Evolutionary conservation across 2,329 filamentous ascomycete species (phyloP), one percentile per base, ranked within the genome.

Genomic region (Colletotrichum chlorophyti): DNA sequence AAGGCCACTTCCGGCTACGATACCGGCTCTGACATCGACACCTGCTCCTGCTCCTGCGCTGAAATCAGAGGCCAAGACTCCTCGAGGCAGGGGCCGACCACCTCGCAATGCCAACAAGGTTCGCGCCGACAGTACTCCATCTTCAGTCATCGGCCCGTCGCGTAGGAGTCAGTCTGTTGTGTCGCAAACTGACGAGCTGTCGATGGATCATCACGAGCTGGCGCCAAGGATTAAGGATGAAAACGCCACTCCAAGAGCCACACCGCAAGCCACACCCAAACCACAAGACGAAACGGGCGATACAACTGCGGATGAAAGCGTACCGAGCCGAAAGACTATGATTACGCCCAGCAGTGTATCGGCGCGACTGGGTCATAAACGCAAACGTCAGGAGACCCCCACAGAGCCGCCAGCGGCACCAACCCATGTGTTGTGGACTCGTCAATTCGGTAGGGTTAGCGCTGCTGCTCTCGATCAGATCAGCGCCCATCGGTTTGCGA

Each of bases 391-490:
- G 53, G 81, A 82, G 6, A 78, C 79, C 5, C 77, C 80, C 5
- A 65, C 70, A 68, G 62, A 81, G 70, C 53, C 53, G 14, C 81
- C 72, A 67, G 79, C 54, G 61, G 86, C 88, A 24, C 84, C 86
- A 19, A 85, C 84, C 8, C 83, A 91, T 55, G 89, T 93, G 5
- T 79, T 91, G 35, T 91, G 90, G 79, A 91, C 90, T 12, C 86
- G 90, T 43, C 88, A 89, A 43, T 89, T 94, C 67, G 84, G 88
- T 31, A 87, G 89, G 64, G 90, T 91, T 12, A 89, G 87, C 27
- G 84, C 83, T 4, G 88, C 88, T 5, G 87, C 91, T 11, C 80
- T 93, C 63, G 90, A 93, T 68, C 87, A 91, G 65, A 90, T 93
- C 58, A 85, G 86, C 21, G 89, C 87, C 50, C 90, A 93, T 70